phyloP scores from a whole-genome alignment of 2,329 filamentous ascomycete genomes.

The Chrysoporthe deuterocubensis region DNA sequence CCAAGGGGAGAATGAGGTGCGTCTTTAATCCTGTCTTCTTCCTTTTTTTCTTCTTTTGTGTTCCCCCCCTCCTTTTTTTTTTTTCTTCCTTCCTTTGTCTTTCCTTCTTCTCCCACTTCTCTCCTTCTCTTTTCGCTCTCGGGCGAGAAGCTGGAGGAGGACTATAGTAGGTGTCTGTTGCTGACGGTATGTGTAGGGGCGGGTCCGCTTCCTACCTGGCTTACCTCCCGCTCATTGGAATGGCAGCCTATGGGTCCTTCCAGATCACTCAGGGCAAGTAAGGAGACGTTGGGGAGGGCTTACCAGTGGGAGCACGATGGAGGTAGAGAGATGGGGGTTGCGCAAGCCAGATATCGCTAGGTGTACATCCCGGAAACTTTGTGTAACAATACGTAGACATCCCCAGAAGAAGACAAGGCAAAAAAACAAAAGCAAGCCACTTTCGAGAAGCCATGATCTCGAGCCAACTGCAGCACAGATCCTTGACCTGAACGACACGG shows the following conservation, averaged over 20 bases:
- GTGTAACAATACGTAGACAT: neutral
- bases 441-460: too few species aligned
- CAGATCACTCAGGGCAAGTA: slow-evolving; percentile 16
- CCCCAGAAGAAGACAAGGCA: neutral
- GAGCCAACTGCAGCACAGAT: neutral
- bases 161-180: too few species aligned
- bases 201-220: slow-evolving; percentile 40
- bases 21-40: neutral
- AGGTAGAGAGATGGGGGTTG: neutral
- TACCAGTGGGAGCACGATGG: neutral
- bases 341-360: neutral
- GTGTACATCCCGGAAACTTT: neutral
- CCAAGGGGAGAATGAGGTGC: slow-evolving; percentile 15
- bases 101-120: neutral
- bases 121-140: too few species aligned
- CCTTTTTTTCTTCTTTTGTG: neutral
- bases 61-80: neutral
- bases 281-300: neutral
- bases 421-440: neutral
- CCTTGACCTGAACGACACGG: neutral
- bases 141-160: too few species aligned
- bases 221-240: slow-evolving; percentile 34
- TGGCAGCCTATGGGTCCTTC: slow-evolving; percentile 7
- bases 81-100: neutral
- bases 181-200: slow-evolving; percentile 38